Percentiles rank a stretch among this genome's conserved stretches.
Conservation (phyloP, 2,329 filamentous ascomycete genomes). For the Diaporthe citri region DNA sequence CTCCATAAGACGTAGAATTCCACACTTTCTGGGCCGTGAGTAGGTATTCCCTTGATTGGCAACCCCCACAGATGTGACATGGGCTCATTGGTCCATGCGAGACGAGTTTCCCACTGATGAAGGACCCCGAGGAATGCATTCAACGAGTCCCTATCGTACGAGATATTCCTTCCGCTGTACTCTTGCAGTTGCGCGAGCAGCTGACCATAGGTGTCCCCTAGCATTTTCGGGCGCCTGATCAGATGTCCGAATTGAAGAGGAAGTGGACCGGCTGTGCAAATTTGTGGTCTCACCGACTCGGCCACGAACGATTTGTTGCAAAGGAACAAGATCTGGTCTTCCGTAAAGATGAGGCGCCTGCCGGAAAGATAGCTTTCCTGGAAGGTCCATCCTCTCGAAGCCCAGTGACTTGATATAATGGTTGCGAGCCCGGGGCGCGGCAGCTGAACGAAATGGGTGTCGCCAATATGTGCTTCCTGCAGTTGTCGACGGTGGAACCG, state of each 20-base stretch:
- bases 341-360: background rate
- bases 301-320: background rate
- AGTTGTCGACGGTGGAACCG: background rate
- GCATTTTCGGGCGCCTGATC: background rate
- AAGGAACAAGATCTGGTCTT: background rate
- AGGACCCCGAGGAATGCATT: constrained; percentile 2
- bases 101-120: background rate
- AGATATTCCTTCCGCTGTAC: background rate
- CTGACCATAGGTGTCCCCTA: background rate
- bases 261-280: background rate
- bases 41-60: background rate
- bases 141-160: background rate
- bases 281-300: background rate
- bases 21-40: background rate
- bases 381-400: background rate
- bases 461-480: background rate
- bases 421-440: background rate
- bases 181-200: background rate
- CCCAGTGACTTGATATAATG: background rate
- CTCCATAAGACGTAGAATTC: background rate
- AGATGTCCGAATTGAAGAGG: background rate
- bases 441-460: background rate
- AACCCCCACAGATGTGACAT: background rate
- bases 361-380: background rate
- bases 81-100: background rate